phyloP scores from a whole-genome alignment of 192 early-diverging fungal genomes.

The Endogone sp. region DNA sequence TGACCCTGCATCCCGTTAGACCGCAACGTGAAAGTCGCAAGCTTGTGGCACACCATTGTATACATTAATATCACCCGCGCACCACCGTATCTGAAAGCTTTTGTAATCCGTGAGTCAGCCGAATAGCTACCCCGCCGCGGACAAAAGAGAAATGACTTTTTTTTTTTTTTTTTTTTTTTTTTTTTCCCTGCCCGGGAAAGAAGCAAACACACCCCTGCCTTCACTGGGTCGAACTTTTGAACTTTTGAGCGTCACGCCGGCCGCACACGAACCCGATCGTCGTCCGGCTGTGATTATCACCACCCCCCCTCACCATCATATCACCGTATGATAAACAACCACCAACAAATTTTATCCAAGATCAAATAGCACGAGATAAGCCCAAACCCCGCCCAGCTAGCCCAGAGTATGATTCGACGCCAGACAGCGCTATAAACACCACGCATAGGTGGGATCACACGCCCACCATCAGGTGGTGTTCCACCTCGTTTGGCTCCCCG shows the following conservation, averaged over 20 bases:
- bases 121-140: too few relatives aligned
- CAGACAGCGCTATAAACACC: neutral
- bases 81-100: neutral
- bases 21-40: neutral
- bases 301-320: neutral
- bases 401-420: too few relatives aligned
- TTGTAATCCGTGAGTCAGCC: too few relatives aligned
- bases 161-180: too few relatives aligned
- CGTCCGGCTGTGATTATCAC: too few relatives aligned
- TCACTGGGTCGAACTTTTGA: too few relatives aligned
- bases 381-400: neutral
- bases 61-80: neutral
- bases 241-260: too few relatives aligned
- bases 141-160: too few relatives aligned
- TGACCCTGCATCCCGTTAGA: neutral
- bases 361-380: neutral
- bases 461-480: neutral
- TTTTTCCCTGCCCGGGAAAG: too few relatives aligned
- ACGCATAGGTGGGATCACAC: neutral
- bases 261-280: too few relatives aligned
- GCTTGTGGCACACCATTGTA: neutral
- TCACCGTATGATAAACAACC: neutral
- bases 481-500: neutral
- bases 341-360: neutral
- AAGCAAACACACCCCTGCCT: too few relatives aligned